Base-by-base conservation (phyloP, 1,284 basidiomycete species). In the Trichosporon sp. region DNA sequence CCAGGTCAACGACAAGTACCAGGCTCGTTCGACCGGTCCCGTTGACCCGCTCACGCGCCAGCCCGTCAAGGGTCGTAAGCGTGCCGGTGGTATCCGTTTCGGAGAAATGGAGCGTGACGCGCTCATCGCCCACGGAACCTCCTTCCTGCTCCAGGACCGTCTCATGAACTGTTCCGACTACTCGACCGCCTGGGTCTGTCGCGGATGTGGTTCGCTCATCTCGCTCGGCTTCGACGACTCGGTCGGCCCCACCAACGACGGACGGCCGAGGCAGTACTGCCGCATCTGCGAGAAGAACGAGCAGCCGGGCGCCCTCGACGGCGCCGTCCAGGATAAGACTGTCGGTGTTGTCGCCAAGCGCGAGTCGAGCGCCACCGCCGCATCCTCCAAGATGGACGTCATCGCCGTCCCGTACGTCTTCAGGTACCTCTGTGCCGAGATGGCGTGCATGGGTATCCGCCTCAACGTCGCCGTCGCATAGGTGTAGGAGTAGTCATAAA, bases 131-230 rank as follows among this genome's bases (percentile, higher is more conserved):
- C 97, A 99, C 85, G 97, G 97, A 56, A 98, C 97, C 4, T 94
- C 94, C 5, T 99, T 97, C 90, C 88, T 99, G 63, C 88, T 99
- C 31, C 96, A 99, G 87, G 97, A 99, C 84, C 89, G 97, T 69
- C 86, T 99, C 80, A 99, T 99, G 96, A 99, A 99, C 85, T 99
- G 97, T 83, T 99, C 96, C 54, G 97, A 99, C 85, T 99, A 99
- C 84, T 97, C 95, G 43, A 98, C 96, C 0, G 92, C 95, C 2
- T 98, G 96, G 94, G 94, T 98, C 12, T 99, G 97, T 85, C 89
- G 97, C 68, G 92, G 91, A 2, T 99, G 97, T 80, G 97, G 97
- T 12, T 94, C 92, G 77, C 88, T 99, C 72, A 94, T 98, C 76
- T 96, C 95, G 26, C 88, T 99, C 65, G 97, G 95, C 26, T 98